phyloP scores from a whole-genome alignment of 2,329 filamentous ascomycete species.

The Dothiorella sarmentorum region DNA sequence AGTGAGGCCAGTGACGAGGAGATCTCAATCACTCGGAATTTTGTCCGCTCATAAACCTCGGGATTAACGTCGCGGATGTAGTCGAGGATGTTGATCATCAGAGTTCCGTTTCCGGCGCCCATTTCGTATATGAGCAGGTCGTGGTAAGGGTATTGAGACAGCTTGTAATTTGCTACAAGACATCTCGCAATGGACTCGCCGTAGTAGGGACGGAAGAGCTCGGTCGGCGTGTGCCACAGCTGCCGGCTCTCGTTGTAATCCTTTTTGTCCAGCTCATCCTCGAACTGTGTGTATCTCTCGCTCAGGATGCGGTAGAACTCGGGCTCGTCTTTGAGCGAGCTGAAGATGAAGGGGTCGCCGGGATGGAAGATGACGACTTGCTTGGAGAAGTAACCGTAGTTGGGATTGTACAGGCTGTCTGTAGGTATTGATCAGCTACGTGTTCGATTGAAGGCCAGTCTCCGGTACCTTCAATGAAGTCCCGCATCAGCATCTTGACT shows the following conservation, averaged over 20 bases:
- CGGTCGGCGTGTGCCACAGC: constrained; percentile 97
- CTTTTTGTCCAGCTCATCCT: constrained; percentile 76
- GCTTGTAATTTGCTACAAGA: constrained; percentile 91
- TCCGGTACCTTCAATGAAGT: constrained; percentile 84
- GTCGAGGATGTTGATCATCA: constrained; percentile 98
- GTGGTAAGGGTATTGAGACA: constrained; percentile 90
- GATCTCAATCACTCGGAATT: constrained; percentile 95
- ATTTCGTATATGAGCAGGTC: constrained; percentile 98
- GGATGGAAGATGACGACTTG: constrained; percentile 95
- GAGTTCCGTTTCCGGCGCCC: constrained; percentile 92
- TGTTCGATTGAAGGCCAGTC: not conserved
- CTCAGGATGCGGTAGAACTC: constrained; percentile 77
- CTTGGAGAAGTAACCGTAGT: constrained; percentile 95
- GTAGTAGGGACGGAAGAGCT: constrained; percentile 94
- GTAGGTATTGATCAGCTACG: constrained; percentile 19
- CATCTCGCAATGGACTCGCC: constrained; percentile 97
- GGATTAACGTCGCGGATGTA: constrained; percentile 88
- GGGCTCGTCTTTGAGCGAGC: constrained; percentile 73
- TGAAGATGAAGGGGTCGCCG: constrained; percentile 88
- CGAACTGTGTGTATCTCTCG: constrained; percentile 81
- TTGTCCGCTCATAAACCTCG: constrained; percentile 88
- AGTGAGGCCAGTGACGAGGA: constrained; percentile 74
- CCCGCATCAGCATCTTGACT: constrained; percentile 95
- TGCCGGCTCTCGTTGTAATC: constrained; percentile 75
- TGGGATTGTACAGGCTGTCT: constrained; percentile 93